These are phyloP conservation scores for Phyllosticta citribraziliensis DNA, from an alignment of 2,329 filamentous ascomycete genomes.

Conservation along the genomic window DNA sequence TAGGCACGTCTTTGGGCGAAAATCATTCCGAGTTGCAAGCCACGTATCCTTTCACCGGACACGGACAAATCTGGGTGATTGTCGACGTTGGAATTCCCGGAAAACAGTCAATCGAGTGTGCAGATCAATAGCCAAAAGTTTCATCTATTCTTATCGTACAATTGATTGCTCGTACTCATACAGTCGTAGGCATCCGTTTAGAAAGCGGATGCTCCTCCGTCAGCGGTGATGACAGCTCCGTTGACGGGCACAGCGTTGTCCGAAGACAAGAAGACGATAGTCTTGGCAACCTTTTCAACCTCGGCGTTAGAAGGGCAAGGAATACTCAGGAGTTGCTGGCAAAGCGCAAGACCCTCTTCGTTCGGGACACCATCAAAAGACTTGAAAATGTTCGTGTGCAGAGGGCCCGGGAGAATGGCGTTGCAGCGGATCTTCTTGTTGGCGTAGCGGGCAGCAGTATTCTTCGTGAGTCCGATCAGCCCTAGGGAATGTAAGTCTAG, in stretches of 20 bases:
- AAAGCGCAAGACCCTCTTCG: slow-evolving; percentile 17
- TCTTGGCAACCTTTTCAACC: slow-evolving; percentile 22
- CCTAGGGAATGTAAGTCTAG: slow-evolving; percentile 3
- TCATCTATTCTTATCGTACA: not conserved
- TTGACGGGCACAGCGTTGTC: slow-evolving; percentile 24
- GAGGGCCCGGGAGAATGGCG: slow-evolving; percentile 34
- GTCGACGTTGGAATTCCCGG: too few species aligned
- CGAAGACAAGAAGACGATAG: slow-evolving; percentile 23
- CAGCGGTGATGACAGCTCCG: slow-evolving; percentile 17
- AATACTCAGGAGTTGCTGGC: slow-evolving; percentile 12
- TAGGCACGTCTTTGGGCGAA: too few species aligned
- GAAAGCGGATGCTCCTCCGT: slow-evolving; percentile 9
- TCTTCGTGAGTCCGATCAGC: slow-evolving; percentile 38
- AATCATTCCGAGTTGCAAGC: too few species aligned
- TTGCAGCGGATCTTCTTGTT: slow-evolving; percentile 39
- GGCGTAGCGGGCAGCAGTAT: slow-evolving; percentile 38
- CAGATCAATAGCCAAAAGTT: too few species aligned
- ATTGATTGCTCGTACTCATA: not conserved
- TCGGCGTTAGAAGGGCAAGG: slow-evolving; percentile 15
- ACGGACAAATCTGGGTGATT: too few species aligned
- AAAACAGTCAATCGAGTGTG: too few species aligned
- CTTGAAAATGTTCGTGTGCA: slow-evolving; percentile 38
- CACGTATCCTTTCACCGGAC: too few species aligned
- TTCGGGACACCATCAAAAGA: slow-evolving; percentile 27
- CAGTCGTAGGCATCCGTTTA: not conserved